Conservation (phyloP, 108 stramenopile genomes). For the Pseudonitzschia pungens region DNA sequence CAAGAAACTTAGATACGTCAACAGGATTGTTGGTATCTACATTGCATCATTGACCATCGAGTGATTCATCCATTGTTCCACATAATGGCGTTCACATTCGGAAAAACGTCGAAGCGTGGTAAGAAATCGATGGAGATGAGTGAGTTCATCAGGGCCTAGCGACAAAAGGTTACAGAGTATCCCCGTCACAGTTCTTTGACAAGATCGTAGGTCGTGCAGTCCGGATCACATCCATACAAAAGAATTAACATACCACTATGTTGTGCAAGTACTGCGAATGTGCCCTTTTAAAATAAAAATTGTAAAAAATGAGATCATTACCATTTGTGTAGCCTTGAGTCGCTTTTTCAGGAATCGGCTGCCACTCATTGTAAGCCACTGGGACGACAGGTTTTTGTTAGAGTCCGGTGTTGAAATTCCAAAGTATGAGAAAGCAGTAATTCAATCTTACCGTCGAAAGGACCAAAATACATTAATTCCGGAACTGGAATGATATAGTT, state of each 20-base stretch:
- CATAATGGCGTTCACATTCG: too few relatives aligned
- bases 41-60: neutral
- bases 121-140: neutral
- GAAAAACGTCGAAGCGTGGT: too few relatives aligned
- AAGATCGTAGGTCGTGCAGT: too few relatives aligned
- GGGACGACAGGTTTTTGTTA: too few relatives aligned
- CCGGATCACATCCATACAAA: neutral
- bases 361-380: conserved; percentile 22
- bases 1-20: conserved; percentile 32
- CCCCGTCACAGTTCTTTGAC: too few relatives aligned
- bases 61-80: too few relatives aligned
- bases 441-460: conserved; percentile 4
- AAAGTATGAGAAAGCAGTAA: too few relatives aligned
- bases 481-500: neutral
- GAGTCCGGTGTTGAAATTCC: too few relatives aligned
- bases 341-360: conserved; percentile 16
- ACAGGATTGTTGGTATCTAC: conserved; percentile 23
- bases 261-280: conserved; percentile 7
- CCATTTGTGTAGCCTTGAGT: neutral
- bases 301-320: conserved; percentile 3
- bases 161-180: too few relatives aligned
- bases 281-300: conserved; percentile 24
- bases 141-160: too few relatives aligned
- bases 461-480: conserved; percentile 16
- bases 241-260: conserved; percentile 16